phyloP scores from a whole-genome alignment of 208 protist species.

The Leishmania tropica region DNA sequence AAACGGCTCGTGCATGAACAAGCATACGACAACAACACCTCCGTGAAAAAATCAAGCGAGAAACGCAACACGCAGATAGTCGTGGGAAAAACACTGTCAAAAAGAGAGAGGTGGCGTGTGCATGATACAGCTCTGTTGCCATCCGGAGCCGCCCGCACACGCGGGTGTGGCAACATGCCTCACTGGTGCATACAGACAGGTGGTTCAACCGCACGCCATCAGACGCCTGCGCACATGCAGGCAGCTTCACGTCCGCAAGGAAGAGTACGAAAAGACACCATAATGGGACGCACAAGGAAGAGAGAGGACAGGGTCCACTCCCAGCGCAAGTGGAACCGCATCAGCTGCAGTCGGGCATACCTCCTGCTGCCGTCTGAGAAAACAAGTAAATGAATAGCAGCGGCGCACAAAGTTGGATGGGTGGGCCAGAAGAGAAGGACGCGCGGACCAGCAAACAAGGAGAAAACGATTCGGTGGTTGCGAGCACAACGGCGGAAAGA shows the following conservation, averaged over 20 bases:
- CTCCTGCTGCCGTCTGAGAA: not conserved
- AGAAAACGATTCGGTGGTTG: not conserved
- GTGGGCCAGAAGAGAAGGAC: not conserved
- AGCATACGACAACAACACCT: not conserved
- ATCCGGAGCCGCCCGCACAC: not conserved
- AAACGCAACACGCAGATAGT: not conserved
- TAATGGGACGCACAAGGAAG: not conserved
- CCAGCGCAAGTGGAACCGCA: too few relatives aligned
- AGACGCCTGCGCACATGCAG: not conserved
- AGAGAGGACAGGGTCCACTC: not conserved
- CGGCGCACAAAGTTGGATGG: not conserved
- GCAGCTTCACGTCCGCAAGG: not conserved
- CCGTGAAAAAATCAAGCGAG: not conserved
- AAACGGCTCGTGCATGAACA: not conserved
- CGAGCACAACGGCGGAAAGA: not conserved
- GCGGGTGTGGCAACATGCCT: not conserved
- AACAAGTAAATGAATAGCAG: not conserved
- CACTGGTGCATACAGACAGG: not conserved
- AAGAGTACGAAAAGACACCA: not conserved
- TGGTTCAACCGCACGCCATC: not conserved
- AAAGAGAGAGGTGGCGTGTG: not conserved
- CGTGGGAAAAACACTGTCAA: not conserved
- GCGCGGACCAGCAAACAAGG: not conserved
- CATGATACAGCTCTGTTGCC: not conserved
- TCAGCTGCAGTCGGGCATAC: not conserved